Conservation (phyloP, 129 eudicot genomes). For the Artemisia argyi region DNA sequence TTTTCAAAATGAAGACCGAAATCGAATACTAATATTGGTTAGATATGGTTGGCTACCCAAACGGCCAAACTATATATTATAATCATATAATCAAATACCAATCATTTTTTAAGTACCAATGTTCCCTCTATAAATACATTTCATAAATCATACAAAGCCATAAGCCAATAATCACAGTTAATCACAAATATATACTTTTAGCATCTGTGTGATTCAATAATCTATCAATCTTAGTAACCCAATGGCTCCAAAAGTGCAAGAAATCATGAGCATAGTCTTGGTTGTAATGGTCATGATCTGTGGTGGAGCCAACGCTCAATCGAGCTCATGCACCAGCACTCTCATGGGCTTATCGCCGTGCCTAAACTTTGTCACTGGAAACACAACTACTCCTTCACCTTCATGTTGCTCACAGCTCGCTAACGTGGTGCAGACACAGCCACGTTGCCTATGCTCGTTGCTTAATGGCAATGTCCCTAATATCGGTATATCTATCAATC, state of each 20-base stretch:
- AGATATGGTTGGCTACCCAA: conserved; percentile 31
- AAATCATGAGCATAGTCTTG: conserved; percentile 31
- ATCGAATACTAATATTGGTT: no score
- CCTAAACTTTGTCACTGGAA: conserved; percentile 42
- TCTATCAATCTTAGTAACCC: not conserved
- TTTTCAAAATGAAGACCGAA: no score
- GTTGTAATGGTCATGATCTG: conserved; percentile 35
- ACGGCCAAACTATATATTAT: conserved; percentile 23
- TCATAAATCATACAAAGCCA: conserved; percentile 3
- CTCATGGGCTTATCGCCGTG: conserved; percentile 51
- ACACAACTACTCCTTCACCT: conserved; percentile 43
- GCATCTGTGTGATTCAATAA: not conserved
- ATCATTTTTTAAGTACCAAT: not conserved
- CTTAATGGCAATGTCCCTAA: conserved; percentile 43
- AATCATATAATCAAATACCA: conserved; percentile 4
- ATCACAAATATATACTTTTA: conserved; percentile 3
- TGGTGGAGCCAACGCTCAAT: conserved; percentile 46
- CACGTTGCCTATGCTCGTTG: conserved; percentile 63
- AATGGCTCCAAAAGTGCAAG: conserved; percentile 38
- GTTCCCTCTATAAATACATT: conserved; percentile 28
- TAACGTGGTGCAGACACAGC: conserved; percentile 45
- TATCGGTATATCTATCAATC: conserved; percentile 56
- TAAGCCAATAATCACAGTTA: conserved; percentile 19
- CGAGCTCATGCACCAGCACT: conserved; percentile 39
- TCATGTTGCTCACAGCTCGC: conserved; percentile 52